phyloP scores from a whole-genome alignment of 2,329 filamentous ascomycete genomes.

The Paecilomyces variotii region DNA sequence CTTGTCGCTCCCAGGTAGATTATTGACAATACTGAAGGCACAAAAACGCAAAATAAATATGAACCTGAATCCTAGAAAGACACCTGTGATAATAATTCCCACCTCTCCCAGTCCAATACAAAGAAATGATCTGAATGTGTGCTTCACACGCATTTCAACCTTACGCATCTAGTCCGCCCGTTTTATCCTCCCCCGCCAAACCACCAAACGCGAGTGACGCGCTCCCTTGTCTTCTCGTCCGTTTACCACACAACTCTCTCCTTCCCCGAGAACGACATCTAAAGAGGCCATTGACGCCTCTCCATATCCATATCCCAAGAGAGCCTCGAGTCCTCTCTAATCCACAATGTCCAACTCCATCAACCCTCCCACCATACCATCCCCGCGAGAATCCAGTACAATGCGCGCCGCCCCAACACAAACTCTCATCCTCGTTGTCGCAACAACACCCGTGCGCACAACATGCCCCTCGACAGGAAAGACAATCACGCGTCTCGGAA shows the following conservation, averaged over 20 bases:
- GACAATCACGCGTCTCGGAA: conserved; percentile 75
- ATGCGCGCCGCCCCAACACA: conserved; percentile 18
- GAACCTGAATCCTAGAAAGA: no score
- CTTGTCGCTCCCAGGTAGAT: no score
- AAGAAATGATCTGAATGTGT: not conserved
- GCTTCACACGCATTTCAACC: not conserved
- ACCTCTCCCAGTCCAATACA: no score
- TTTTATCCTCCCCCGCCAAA: not conserved
- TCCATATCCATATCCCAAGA: not conserved
- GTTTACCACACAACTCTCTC: not conserved
- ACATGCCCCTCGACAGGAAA: conserved; percentile 26
- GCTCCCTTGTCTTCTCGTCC: not conserved
- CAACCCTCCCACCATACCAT: conserved; percentile 6
- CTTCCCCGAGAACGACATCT: not conserved
- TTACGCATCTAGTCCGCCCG: not conserved
- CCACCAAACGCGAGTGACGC: not conserved
- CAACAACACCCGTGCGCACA: conserved; percentile 60
- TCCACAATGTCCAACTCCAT: conserved; percentile 11
- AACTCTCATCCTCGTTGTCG: conserved; percentile 84
- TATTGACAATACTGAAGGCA: no score
- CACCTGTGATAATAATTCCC: no score
- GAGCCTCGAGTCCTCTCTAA: conserved; percentile 10
- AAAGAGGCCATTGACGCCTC: not conserved
- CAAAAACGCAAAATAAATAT: no score
- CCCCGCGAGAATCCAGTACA: conserved; percentile 6